Evolutionary conservation across 2,329 filamentous ascomycete species (phyloP).

Genomic region (Ophiosphaerella herpotricha): DNA sequence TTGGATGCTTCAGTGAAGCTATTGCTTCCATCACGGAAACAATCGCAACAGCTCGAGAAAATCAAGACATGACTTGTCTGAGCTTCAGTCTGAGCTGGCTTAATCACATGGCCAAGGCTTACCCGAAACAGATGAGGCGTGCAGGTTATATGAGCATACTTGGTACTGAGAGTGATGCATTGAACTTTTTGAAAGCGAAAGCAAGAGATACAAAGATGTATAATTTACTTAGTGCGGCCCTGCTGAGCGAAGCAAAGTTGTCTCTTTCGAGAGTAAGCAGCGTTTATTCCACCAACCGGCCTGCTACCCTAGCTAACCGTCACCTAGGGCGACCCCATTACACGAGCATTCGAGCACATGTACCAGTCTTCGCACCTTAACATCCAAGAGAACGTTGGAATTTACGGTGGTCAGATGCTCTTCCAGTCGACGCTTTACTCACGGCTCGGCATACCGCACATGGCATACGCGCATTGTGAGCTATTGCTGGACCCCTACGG

Average conservation of each 20-base stretch:
- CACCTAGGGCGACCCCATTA: constrained; percentile 59
- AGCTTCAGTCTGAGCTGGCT: constrained; percentile 97
- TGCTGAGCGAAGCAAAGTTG: constrained; percentile 84
- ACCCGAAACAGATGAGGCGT: constrained; percentile 73
- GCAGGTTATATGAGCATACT: constrained; percentile 74
- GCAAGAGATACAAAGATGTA: constrained; percentile 87
- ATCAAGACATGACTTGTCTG: constrained; percentile 86
- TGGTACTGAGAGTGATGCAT: constrained; percentile 77
- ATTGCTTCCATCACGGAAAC: constrained; percentile 95
- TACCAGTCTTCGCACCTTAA: constrained; percentile 83
- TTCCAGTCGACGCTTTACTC: constrained; percentile 76
- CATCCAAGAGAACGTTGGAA: constrained; percentile 74
- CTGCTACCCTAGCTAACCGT: constrained; percentile 2
- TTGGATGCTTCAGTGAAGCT: constrained; percentile 87
- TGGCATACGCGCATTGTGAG: constrained; percentile 68
- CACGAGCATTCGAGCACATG: constrained; percentile 73
- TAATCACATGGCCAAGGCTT: constrained; percentile 88
- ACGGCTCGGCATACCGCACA: constrained; percentile 66
- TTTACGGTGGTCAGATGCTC: constrained; percentile 74
- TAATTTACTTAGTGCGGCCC: constrained; percentile 78
- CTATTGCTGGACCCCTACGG: constrained; percentile 76
- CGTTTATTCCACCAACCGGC: neutral
- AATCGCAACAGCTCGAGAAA: constrained; percentile 91
- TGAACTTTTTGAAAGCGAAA: constrained; percentile 82
- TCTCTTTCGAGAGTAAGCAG: constrained; percentile 70